These are phyloP conservation scores for Claviceps digitariae DNA, from an alignment of 2,329 filamentous ascomycete genomes.

Conservation along the genomic window DNA sequence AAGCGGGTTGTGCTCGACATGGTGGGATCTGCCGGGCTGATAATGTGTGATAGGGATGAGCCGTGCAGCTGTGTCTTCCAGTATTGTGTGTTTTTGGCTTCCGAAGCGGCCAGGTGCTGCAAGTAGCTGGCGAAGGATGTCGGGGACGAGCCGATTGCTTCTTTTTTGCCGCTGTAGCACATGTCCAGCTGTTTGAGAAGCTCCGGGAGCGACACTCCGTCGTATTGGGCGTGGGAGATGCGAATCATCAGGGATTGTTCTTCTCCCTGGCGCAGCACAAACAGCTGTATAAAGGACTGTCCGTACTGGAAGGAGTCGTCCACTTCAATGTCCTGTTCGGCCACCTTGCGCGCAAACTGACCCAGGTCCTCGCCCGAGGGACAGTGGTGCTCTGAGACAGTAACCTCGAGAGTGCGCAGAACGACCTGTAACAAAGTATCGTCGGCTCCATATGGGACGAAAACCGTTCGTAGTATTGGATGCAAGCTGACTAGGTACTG, in stretches of 20 bases:
- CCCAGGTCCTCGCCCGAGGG: conserved; percentile 16
- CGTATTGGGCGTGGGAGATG: not conserved
- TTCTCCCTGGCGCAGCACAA: conserved; percentile 37
- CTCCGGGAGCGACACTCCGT: conserved; percentile 11
- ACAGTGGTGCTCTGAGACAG: conserved; percentile 27
- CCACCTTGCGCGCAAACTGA: conserved; percentile 18
- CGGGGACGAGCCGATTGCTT: conserved; percentile 16
- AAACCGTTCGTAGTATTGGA: conserved; percentile 54
- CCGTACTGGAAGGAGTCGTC: conserved; percentile 31
- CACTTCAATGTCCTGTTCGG: not conserved
- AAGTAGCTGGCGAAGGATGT: conserved; percentile 33
- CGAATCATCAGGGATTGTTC: conserved; percentile 17
- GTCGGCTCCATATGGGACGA: conserved; percentile 37
- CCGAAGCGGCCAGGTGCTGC: conserved; percentile 27
- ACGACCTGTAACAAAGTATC: conserved; percentile 42
- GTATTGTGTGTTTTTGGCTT: conserved; percentile 35
- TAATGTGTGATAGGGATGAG: conserved; percentile 31
- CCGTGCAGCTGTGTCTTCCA: conserved; percentile 46
- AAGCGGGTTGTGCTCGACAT: conserved; percentile 12
- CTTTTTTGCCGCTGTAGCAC: conserved; percentile 22
- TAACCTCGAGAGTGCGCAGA: conserved; percentile 34
- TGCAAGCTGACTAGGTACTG: conserved; percentile 43
- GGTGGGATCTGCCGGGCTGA: conserved; percentile 5
- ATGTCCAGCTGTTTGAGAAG: conserved; percentile 47
- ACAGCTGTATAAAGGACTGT: conserved; percentile 43